Conservation (phyloP, 495 filamentous ascomycete genomes). For the Friedmanniomyces endolithicus region DNA sequence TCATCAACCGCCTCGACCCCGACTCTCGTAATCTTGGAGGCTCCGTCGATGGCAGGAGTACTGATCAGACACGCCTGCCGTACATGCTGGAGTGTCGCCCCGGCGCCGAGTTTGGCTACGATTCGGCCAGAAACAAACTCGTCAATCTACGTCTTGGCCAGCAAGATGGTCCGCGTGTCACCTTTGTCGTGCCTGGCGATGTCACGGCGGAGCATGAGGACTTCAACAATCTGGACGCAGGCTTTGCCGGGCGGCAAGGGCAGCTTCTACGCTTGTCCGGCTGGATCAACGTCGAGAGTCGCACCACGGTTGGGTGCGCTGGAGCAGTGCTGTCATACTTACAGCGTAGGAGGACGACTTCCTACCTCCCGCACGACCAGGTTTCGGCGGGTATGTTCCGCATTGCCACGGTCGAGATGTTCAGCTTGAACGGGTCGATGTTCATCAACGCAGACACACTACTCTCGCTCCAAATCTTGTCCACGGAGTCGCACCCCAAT, state of each 20-base stretch:
- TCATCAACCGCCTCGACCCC: slow-evolving; percentile 31
- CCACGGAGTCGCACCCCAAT: slow-evolving; percentile 73
- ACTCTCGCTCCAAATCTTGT: slow-evolving; percentile 72
- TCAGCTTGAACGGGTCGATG: slow-evolving; percentile 64
- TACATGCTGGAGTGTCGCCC: slow-evolving; percentile 64
- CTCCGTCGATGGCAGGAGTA: slow-evolving; percentile 26
- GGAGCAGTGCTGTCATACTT: slow-evolving; percentile 75
- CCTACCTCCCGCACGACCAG: slow-evolving; percentile 44
- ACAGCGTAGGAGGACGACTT: slow-evolving; percentile 52
- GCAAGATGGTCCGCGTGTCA: slow-evolving; percentile 38
- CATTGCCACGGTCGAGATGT: slow-evolving; percentile 62
- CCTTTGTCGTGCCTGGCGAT: slow-evolving; percentile 44
- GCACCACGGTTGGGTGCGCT: slow-evolving; percentile 63
- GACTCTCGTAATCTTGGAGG: slow-evolving; percentile 18
- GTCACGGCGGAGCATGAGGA: slow-evolving; percentile 36
- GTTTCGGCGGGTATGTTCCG: slow-evolving; percentile 40
- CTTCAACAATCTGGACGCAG: slow-evolving; percentile 36
- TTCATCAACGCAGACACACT: slow-evolving; percentile 74
- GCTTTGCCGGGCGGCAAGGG: slow-evolving; percentile 44
- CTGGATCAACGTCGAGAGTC: slow-evolving; percentile 68
- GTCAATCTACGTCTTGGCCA: slow-evolving; percentile 41
- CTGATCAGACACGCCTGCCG: slow-evolving; percentile 38
- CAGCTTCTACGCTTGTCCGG: slow-evolving; percentile 60
- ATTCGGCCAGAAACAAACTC: slow-evolving; percentile 56
- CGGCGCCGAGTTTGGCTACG: slow-evolving; percentile 65